Base-by-base conservation (phyloP, 805 yeast species). In the Metschnikowia orientalis region DNA sequence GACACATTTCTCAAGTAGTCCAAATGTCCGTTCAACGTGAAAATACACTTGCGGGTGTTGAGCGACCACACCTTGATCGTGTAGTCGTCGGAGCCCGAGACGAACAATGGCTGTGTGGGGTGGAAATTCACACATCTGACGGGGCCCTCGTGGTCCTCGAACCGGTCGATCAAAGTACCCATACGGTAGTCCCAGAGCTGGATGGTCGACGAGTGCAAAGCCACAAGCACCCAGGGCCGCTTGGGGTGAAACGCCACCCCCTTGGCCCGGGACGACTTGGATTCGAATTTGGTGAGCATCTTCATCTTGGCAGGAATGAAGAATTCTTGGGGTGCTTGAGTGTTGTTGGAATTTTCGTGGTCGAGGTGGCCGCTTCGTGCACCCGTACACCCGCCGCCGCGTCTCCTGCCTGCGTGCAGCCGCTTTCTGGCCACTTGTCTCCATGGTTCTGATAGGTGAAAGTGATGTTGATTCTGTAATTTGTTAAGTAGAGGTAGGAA, bases 161-260 rank as follows among this genome's bases (percentile, higher is more conserved):
- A 92, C 38, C 97, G 76, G 60, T 89, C 97, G 56, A 92, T 79
- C 56, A 92, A 67, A 3, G 97, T 88, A 26, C 99, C 99, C 99
- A 92, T 92, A 54, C 99, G 80, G 64, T 94, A 92, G 63, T 92
- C 99, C 99, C 99, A 92, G 44, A 92, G 72, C 61, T 94, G 98
- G 57, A 92, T 90, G n/a, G 96, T 88, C n/a, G 96, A 87, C 17
- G 96, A 85, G 60, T 90, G 92, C 41, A 94, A 72, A 6, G 97
- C 88, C 20, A 89, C 97, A 50, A 92, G 71, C 40, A 88, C 86
- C 97, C 96, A 92, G 39, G 98, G 97, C 59, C 92, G 71, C 47
- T 79, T 79, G 33, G 97, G 96, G 63, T 94, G 96, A 66, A 92
- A 88, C 37, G 98, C 97, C 56, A 92, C 85, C 46, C 97, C 95